Conservation (phyloP, 139 green algal species). For the Limnomonas spitsbergensis region DNA sequence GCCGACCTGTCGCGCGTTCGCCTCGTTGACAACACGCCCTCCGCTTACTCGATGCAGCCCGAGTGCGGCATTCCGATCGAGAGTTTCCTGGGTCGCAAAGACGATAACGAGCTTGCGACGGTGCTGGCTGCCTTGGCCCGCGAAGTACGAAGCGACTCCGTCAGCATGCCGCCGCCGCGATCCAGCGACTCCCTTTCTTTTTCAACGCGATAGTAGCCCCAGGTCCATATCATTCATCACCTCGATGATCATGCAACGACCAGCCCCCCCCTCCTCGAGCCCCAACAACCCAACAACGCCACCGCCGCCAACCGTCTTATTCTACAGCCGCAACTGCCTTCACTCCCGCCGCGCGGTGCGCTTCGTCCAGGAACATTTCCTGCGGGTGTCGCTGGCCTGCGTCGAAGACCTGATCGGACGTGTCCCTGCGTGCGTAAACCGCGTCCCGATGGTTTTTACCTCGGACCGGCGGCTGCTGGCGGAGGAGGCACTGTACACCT, state of each 20-base stretch:
- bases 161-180: no score
- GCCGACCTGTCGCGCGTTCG: not conserved
- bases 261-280: no score
- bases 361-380: not conserved
- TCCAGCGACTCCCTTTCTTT: no score
- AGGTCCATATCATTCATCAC: no score
- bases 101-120: no score
- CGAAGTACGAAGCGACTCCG: no score
- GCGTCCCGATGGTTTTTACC: not conserved
- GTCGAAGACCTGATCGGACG: not conserved
- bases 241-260: no score
- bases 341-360: no score
- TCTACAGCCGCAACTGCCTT: not conserved
- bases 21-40: slow-evolving; percentile 12
- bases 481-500: not conserved
- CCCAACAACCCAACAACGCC: no score
- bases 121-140: no score
- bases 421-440: not conserved
- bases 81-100: slow-evolving; percentile 4
- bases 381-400: not conserved
- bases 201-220: no score
- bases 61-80: not conserved
- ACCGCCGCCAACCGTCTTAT: not conserved
- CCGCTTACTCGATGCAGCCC: slow-evolving; percentile 1
- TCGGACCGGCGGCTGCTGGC: not conserved